These are phyloP conservation scores for Dioszegia crocea DNA, from an alignment of 768 basidiomycete species.

Conservation along the genomic window DNA sequence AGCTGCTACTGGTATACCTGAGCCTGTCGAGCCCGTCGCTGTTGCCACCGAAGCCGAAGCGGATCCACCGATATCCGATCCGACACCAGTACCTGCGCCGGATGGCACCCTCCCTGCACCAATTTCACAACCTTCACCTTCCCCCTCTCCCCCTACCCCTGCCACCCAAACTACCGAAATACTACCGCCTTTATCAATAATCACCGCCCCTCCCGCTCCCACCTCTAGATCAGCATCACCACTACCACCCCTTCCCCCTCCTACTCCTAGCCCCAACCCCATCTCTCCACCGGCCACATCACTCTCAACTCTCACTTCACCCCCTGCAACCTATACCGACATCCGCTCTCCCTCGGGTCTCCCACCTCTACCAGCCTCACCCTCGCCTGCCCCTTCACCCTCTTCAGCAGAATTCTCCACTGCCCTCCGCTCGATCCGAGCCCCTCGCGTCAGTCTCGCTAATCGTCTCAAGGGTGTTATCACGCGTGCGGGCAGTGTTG, in stretches of 20 bases:
- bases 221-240: not conserved
- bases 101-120: too few relatives aligned
- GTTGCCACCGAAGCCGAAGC: not conserved
- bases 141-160: not conserved
- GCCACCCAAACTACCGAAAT: not conserved
- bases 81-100: too few relatives aligned
- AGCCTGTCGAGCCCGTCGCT: not conserved
- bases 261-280: not conserved
- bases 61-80: not conserved
- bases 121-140: too few relatives aligned
- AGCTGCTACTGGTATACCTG: not conserved
- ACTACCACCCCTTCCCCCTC: not conserved
- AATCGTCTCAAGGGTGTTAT: slow-evolving; percentile 14
- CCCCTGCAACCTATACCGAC: not conserved
- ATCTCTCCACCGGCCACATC: not conserved
- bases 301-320: not conserved
- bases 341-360: not conserved
- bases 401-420: not conserved
- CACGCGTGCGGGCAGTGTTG: slow-evolving; percentile 8
- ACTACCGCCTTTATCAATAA: not conserved
- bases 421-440: not conserved
- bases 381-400: slow-evolving; percentile 3
- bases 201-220: not conserved
- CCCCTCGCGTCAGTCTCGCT: slow-evolving; percentile 13
- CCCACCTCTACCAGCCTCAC: not conserved